A percentile compares a stretch with the other conserved stretches of the same genome.
Evolutionary conservation across 345 rosid species (phyloP).

Genomic region (Jatropha curcas): DNA sequence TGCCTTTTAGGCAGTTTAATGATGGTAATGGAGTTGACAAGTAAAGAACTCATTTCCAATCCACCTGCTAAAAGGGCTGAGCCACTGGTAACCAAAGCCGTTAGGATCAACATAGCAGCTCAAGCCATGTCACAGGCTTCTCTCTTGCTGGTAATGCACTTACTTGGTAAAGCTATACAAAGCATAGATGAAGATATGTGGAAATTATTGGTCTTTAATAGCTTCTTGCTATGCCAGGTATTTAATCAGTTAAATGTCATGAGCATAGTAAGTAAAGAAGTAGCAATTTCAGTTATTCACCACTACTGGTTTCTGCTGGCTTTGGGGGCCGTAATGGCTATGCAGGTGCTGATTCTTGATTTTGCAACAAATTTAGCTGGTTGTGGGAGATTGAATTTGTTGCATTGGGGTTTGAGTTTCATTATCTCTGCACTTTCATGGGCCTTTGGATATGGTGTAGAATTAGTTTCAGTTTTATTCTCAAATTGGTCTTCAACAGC

Average conservation of each 20-base stretch:
- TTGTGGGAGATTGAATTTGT: not conserved
- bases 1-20: slow-evolving; percentile 21
- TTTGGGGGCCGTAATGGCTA: not conserved
- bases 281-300: not conserved
- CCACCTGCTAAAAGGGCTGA: slow-evolving; percentile 8
- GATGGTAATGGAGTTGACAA: slow-evolving; percentile 22
- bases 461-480: not conserved
- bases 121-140: slow-evolving; percentile 24
- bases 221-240: slow-evolving; percentile 29
- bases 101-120: slow-evolving; percentile 13
- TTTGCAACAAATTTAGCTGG: not conserved
- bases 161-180: slow-evolving; percentile 4
- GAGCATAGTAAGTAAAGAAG: slow-evolving; percentile 9
- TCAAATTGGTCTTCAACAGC: not conserved
- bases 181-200: slow-evolving; percentile 9
- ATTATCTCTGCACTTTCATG: not conserved
- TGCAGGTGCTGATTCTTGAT: slow-evolving; percentile 22
- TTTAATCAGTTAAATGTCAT: slow-evolving; percentile 22
- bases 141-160: slow-evolving; percentile 17
- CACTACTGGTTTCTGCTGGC: slow-evolving; percentile 1
- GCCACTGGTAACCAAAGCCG: slow-evolving; percentile 13
- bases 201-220: slow-evolving; percentile 20
- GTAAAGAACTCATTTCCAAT: not conserved
- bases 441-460: not conserved
- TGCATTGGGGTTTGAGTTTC: not conserved